Conservation (phyloP, 257 asterid genomes). For the Plectranthus barbatus region DNA sequence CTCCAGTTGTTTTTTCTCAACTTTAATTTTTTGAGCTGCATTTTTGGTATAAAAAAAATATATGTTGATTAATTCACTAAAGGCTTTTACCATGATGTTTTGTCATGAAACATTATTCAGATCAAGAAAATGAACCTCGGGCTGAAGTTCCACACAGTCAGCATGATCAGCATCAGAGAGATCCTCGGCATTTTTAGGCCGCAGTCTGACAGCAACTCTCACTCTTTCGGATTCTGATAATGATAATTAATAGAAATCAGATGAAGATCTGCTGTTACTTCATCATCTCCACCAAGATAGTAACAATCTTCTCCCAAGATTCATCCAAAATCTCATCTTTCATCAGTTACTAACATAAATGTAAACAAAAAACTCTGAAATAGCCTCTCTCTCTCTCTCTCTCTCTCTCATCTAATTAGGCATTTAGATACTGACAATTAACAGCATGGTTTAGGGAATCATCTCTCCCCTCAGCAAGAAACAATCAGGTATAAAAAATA, state of each 20-base stretch:
- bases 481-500: background rate
- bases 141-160: slow-evolving; percentile 78
- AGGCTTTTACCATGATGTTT: background rate
- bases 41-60: background rate
- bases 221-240: slow-evolving; percentile 78
- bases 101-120: background rate
- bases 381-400: slow-evolving; percentile 4
- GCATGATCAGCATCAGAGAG: slow-evolving; percentile 64
- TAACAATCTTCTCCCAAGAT: background rate
- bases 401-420: background rate
- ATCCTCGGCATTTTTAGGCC: slow-evolving; percentile 74
- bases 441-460: too few relatives aligned
- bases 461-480: background rate
- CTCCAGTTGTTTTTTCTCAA: slow-evolving; percentile 86
- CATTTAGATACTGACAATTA: background rate
- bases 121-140: slow-evolving; percentile 34
- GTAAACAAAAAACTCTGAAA: background rate
- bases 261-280: too few relatives aligned
- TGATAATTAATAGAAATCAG: too few relatives aligned
- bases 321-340: slow-evolving; percentile 6
- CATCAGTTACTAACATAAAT: background rate
- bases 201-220: slow-evolving; percentile 84
- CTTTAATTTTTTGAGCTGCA: slow-evolving; percentile 76
- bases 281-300: background rate
- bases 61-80: slow-evolving; percentile 1